Conservation (phyloP, 2,329 filamentous ascomycete genomes). For the Trichoderma pleuroti region DNA sequence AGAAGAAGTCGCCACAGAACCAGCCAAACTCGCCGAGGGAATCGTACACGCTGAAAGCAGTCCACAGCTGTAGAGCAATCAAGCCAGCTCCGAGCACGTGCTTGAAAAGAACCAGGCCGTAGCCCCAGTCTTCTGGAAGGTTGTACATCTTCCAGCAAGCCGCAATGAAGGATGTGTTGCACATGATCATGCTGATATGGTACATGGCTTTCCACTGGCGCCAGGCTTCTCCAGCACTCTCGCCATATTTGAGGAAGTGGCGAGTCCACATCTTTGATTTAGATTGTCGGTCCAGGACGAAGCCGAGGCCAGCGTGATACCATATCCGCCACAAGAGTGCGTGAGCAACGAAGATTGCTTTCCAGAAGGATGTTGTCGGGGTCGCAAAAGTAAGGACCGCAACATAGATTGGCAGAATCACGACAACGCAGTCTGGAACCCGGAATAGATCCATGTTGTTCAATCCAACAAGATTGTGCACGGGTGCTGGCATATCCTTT, state of each 20-base stretch:
- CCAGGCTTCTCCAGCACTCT: constrained; percentile 88
- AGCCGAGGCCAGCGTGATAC: constrained; percentile 85
- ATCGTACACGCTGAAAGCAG: constrained; percentile 87
- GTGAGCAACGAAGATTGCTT: constrained; percentile 75
- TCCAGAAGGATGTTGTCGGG: constrained; percentile 70
- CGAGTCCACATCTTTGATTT: constrained; percentile 91
- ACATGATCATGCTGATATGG: constrained; percentile 87
- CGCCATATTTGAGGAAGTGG: constrained; percentile 95
- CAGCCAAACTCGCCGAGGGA: constrained; percentile 96
- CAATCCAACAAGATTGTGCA: constrained; percentile 80
- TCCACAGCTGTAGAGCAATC: constrained; percentile 88
- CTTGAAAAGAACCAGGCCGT: constrained; percentile 79
- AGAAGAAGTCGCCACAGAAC: constrained; percentile 99
- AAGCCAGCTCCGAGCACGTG: constrained; percentile 80
- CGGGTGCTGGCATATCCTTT: constrained; percentile 54
- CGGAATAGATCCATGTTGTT: constrained; percentile 85
- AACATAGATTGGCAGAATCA: constrained; percentile 74
- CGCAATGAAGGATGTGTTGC: constrained; percentile 82
- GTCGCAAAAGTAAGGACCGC: constrained; percentile 70
- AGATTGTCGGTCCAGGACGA: constrained; percentile 81
- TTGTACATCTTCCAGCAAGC: constrained; percentile 97
- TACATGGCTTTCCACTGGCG: constrained; percentile 96
- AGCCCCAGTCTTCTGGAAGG: constrained; percentile 79
- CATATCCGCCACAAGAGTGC: constrained; percentile 82
- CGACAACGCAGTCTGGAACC: constrained; percentile 75